Conservation (phyloP, 495 filamentous ascomycete genomes). For the Letharia columbiana region DNA sequence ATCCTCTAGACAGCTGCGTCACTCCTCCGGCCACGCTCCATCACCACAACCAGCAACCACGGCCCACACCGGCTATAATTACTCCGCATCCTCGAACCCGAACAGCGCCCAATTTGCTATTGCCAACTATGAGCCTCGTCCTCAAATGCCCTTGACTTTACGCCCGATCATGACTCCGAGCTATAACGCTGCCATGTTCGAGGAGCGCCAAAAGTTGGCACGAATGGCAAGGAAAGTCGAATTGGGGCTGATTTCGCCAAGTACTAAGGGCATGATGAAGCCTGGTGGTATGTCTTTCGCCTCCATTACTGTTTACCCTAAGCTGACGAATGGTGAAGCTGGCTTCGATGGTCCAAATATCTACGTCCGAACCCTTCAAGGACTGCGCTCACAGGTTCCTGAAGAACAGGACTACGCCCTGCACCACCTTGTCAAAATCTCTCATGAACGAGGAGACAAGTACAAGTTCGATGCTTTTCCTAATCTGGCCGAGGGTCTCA, state of each 20-base stretch:
- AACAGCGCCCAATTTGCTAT: constrained; percentile 43
- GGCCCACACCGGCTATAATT: constrained; percentile 26
- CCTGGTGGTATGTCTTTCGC: constrained; percentile 40
- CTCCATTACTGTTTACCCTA: not conserved
- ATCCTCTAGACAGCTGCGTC: constrained; percentile 49
- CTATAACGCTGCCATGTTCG: constrained; percentile 56
- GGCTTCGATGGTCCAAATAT: constrained; percentile 71
- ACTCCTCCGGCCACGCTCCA: constrained; percentile 41
- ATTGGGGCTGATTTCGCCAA: constrained; percentile 18
- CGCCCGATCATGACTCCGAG: constrained; percentile 62
- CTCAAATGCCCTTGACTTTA: constrained; percentile 48
- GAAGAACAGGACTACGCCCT: constrained; percentile 83
- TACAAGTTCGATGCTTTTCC: constrained; percentile 89
- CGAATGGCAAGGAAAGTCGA: constrained; percentile 26
- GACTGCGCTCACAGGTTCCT: constrained; percentile 69
- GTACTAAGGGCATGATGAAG: constrained; percentile 41
- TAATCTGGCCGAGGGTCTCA: constrained; percentile 79
- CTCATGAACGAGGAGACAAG: constrained; percentile 87
- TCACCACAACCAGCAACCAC: constrained; percentile 32
- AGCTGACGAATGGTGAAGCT: constrained; percentile 31
- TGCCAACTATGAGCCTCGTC: constrained; percentile 50
- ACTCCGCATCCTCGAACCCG: constrained; percentile 21
- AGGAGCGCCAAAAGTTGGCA: constrained; percentile 36
- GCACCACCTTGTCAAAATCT: constrained; percentile 90
- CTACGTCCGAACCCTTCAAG: constrained; percentile 72